Percentiles rank a stretch among this genome's conserved stretches.
Conservation (phyloP, 352 stramenopile species). For the Globisporangium yorkense region DNA sequence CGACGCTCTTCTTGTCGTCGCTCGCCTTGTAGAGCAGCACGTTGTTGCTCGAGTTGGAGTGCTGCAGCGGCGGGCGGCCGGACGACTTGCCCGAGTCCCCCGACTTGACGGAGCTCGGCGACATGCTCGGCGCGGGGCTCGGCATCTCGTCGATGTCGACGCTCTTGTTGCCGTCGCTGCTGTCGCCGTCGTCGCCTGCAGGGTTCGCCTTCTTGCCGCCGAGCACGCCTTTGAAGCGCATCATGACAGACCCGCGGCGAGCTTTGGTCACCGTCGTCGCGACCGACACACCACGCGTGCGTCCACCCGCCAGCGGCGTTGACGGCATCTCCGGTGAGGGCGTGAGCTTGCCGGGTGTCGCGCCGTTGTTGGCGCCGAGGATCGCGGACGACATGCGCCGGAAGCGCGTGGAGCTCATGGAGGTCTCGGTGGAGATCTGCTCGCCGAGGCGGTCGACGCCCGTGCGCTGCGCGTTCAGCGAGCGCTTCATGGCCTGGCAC, state of each 20-base stretch:
- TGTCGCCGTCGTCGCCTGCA: not conserved
- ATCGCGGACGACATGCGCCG: slow-evolving; percentile 17
- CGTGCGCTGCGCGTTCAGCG: slow-evolving; percentile 15
- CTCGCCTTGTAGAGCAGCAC: slow-evolving; percentile 30
- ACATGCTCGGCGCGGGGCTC: slow-evolving; percentile 2
- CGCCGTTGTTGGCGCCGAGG: not conserved
- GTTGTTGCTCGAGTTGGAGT: slow-evolving; percentile 25
- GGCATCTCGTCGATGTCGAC: slow-evolving; percentile 13
- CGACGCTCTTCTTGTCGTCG: slow-evolving; percentile 29
- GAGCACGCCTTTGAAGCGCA: slow-evolving; percentile 10
- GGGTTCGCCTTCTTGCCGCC: slow-evolving; percentile 3
- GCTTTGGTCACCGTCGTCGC: slow-evolving; percentile 9
- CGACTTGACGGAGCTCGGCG: slow-evolving; percentile 2
- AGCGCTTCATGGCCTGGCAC: slow-evolving; percentile 33
- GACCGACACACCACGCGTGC: slow-evolving; percentile 24
- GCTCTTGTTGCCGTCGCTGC: slow-evolving; percentile 9
- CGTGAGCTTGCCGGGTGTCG: slow-evolving; percentile 15
- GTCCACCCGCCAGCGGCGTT: not conserved
- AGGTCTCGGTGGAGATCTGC: slow-evolving; percentile 11
- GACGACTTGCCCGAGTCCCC: slow-evolving; percentile 1
- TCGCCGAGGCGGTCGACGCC: slow-evolving; percentile 15
- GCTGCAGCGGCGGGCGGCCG: slow-evolving; percentile 21
- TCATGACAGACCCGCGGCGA: slow-evolving; percentile 13
- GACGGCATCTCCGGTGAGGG: slow-evolving; percentile 5
- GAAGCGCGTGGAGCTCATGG: slow-evolving; percentile 15